Percentiles rank a stretch among this genome's conserved stretches.
These are phyloP conservation scores for Thermomucor indicae-seudaticae DNA, from an alignment of 371 early-diverging fungal species.

Conservation along the genomic window DNA sequence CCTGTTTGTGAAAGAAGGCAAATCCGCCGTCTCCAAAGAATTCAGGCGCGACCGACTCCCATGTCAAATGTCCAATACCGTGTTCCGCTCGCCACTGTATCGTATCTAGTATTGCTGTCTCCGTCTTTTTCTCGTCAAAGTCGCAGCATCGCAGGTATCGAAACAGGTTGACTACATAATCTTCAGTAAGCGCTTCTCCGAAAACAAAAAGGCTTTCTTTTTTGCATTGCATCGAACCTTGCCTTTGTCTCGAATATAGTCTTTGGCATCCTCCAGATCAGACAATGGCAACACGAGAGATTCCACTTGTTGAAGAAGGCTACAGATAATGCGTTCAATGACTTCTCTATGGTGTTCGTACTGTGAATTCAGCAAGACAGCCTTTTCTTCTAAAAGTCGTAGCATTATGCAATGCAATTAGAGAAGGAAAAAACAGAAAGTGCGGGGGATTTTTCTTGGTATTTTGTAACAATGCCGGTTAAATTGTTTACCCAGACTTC, in stretches of 20 bases:
- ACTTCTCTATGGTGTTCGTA: constrained; percentile 16
- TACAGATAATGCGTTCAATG: constrained; percentile 6
- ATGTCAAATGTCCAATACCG: constrained; percentile 20
- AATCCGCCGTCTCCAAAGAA: constrained; percentile 29
- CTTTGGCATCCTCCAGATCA: constrained; percentile 22
- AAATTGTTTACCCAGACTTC: too few species aligned
- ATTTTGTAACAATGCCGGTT: too few species aligned
- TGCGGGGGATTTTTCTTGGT: too few species aligned
- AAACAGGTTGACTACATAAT: constrained; percentile 25
- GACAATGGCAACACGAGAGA: constrained; percentile 8
- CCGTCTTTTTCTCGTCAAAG: constrained; percentile 11
- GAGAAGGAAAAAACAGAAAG: too few species aligned
- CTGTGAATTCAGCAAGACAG: constrained; percentile 17
- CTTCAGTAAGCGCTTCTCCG: background rate
- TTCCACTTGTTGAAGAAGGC: constrained; percentile 15
- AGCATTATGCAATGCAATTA: too few species aligned
- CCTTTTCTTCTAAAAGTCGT: constrained; percentile 12
- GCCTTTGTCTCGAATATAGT: constrained; percentile 30
- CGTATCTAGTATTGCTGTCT: constrained; percentile 27
- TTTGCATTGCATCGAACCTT: background rate
- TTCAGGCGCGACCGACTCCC: constrained; percentile 19
- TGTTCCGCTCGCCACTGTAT: constrained; percentile 37
- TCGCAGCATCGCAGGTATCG: constrained; percentile 14
- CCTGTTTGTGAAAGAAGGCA: constrained; percentile 42
- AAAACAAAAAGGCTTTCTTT: background rate